Evolutionary conservation across 1,284 basidiomycete species (phyloP), one percentile per base, ranked within the genome.

Genomic region (Vanrija sp.): DNA sequence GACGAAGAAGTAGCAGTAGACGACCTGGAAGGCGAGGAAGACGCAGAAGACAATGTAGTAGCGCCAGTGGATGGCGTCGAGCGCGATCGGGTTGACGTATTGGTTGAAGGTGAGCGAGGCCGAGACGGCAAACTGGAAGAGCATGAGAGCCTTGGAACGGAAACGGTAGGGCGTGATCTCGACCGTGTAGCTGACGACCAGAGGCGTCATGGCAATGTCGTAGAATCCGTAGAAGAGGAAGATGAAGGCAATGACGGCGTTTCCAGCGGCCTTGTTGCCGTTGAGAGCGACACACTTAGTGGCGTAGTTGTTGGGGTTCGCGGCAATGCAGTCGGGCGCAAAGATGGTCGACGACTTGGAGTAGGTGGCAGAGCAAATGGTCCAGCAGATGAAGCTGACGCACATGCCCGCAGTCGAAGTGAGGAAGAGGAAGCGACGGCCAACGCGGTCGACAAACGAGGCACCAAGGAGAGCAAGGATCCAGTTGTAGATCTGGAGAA

Each of bases 111-210:
- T 64, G 37, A 73, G 66, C 4, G 70, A 64, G 35, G 62, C 61
- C 61, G 71, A 69, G 60, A 74, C 71, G 36, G 60, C 56, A 39
- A 73, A 60, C 42, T 67, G 60, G 58, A 69, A 61, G 57, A 88
- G 69, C 60, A 81, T 86, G 77, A 89, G 83, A 52, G 87, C 87
- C 78, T 88, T 88, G 45, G 88, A 85, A 67, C 87, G 85, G 49
- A 89, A 50, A 20, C 53, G 39, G 59, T 59, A 66, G n/a, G 62
- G 62, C 3, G 62, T 53, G 37, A 59, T 55, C 24, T 61, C 59
- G 35, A 61, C 59, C n/a, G 51, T 53, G 56, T 57, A 57, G 39
- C 50, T 49, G 18, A 57, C 50, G 8, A 61, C 49, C 4, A 61
- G 55, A 0, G 53, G 87, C 2, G 83, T 55, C 61, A 62, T 61